phyloP scores from a whole-genome alignment of 768 basidiomycete genomes.

The Sarcomyxa edulis region DNA sequence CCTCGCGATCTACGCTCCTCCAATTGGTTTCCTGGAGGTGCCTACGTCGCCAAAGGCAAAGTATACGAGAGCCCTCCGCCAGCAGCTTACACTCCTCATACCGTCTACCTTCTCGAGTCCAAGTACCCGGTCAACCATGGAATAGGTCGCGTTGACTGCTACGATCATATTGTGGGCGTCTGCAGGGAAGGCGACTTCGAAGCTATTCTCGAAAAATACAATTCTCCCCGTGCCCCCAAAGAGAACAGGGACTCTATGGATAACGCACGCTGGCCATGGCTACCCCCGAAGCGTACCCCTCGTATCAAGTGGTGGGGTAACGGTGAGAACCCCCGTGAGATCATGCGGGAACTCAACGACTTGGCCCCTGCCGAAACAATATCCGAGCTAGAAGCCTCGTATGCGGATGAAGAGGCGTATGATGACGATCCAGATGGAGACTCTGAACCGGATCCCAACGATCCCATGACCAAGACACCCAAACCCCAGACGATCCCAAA shows the following conservation, averaged over 20 bases:
- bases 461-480: no score
- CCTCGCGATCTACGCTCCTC: conserved; percentile 28
- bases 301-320: conserved; percentile 23
- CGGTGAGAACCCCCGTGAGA: conserved; percentile 14
- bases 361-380: no score
- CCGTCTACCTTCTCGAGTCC: conserved; percentile 32
- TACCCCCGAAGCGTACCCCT: conserved; percentile 7
- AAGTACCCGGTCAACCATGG: conserved; percentile 24
- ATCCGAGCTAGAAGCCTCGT: no score
- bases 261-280: conserved; percentile 33
- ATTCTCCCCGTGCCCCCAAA: not conserved
- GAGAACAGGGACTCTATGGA: conserved; percentile 22
- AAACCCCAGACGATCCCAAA: no score
- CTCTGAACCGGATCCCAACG: no score
- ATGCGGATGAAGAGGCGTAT: no score
- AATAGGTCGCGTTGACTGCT: conserved; percentile 18
- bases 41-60: conserved; percentile 18
- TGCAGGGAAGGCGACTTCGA: no score
- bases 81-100: conserved; percentile 31
- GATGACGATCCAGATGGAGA: no score
- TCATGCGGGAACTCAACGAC: conserved; percentile 10
- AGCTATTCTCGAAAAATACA: no score
- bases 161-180: no score
- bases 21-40: conserved; percentile 30
- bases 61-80: conserved; percentile 22